Base-by-base conservation (phyloP, 1,284 basidiomycete species). In the Trichosporon ovoides region DNA sequence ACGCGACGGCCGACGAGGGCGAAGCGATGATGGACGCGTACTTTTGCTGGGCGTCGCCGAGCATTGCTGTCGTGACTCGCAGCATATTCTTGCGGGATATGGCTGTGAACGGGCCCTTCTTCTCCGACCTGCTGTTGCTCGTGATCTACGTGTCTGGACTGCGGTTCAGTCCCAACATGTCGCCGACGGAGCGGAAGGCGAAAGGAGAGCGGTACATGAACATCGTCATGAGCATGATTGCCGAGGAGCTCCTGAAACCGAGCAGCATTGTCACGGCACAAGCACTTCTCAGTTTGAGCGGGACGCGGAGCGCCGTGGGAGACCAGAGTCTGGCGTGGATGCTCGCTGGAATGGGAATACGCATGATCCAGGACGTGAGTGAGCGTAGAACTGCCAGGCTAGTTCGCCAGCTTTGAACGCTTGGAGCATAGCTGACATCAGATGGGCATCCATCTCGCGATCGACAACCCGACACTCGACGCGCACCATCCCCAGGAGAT, bases 291-390 rank as follows among this genome's bases (percentile, higher is more conserved):
- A 55, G 53, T 4, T 31, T 66, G 1, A 62, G 62, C 1, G 64
- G 64, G n/a, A 59, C 62, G 31, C 58, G 58, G 16, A 60, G 58
- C n/a, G 62, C 64, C 0, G 40, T 57, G 7, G 64, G 64, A 13
- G 55, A 66, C 37, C 58, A 59, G 18, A 66, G 60, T 7, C 62
- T 64, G 52, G 62, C 64, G 31, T 66, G 64, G 64, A 55, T 66
- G 40, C 63, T 66, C 18, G 63, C 64, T 0, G 64, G 64, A 6
- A 57, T 66, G 58, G 64, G 57, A 34, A 60, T 66, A 28, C 48
- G 65, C 28, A 64, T 64, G 62, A 64, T 66, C 48, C 65, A 66
- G 37, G 65, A 66, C 28, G 59, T 61, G 38, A 52, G 59, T 57
- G 6, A 1, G 22, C 22, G 3, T 6, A 13, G 3, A 22, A n/a